phyloP scores from a whole-genome alignment of 2,329 filamentous ascomycete species.

The Blumeria graminis region DNA sequence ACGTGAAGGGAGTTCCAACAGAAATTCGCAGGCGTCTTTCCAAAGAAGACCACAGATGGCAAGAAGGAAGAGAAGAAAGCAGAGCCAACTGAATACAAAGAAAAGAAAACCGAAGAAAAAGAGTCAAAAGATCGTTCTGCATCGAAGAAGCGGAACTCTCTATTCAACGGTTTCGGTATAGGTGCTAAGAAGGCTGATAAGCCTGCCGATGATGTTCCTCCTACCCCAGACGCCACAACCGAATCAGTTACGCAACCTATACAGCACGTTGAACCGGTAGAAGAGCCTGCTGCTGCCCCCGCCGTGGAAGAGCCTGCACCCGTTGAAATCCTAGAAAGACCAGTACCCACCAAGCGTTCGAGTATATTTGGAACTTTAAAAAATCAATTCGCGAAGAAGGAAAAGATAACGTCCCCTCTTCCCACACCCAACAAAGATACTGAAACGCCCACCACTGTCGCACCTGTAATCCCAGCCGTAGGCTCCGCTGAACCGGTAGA shows the following conservation, averaged over 20 bases:
- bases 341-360: slow-evolving; percentile 15
- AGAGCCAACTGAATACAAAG: slow-evolving; percentile 17
- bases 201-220: slow-evolving; percentile 6
- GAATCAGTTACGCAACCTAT: slow-evolving; percentile 13
- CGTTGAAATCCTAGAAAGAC: slow-evolving; percentile 8
- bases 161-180: slow-evolving; percentile 30
- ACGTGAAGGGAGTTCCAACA: slow-evolving; percentile 37
- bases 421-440: slow-evolving; percentile 14
- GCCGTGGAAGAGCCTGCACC: slow-evolving; percentile 18
- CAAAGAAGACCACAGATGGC: slow-evolving; percentile 58
- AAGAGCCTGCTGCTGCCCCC: slow-evolving; percentile 13
- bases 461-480: slow-evolving; percentile 16
- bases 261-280: slow-evolving; percentile 6
- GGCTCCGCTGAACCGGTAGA: slow-evolving; percentile 14
- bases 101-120: slow-evolving; percentile 19
- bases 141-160: slow-evolving; percentile 39
- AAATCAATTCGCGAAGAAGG: slow-evolving; percentile 14
- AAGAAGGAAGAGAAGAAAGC: slow-evolving; percentile 10
- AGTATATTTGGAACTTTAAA: slow-evolving; percentile 15
- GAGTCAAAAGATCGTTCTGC: slow-evolving; percentile 33
- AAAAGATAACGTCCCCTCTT: slow-evolving; percentile 8
- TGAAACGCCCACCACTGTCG: slow-evolving; percentile 13
- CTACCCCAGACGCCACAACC: slow-evolving; percentile 10
- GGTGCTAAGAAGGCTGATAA: slow-evolving; percentile 16
- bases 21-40: slow-evolving; percentile 25